Base-by-base conservation (phyloP, 306 rosid species). In the Quercus cerris region DNA sequence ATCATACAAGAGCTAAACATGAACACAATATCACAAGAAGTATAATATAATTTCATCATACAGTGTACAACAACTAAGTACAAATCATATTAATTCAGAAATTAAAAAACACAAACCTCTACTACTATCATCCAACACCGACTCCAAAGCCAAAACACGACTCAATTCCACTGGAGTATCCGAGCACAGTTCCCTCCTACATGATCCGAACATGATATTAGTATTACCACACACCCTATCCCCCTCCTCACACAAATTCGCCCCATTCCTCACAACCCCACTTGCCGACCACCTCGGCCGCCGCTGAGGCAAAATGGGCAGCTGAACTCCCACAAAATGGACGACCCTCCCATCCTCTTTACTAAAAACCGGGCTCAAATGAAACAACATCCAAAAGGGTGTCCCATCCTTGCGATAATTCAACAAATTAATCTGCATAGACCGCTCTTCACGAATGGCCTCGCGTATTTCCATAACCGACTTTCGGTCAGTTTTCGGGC, bases 331-430 rank as follows among this genome's bases (percentile, higher is more conserved):
- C 49, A 95, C 88, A 41, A 95, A 95, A 75, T 93, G 92, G 49
- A 85, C 82, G 49, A 93, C 90, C 69, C 81, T 76, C 14, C 97
- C 97, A 80, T 82, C 86, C 1, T 77, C 75, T 63, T 56, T 27
- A 31, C 85, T 59, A 56, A 93, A 95, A 69, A 95, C 94, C 33
- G 99, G 99, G 33, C 75, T 77, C 86, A 91, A 80, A 13, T 82
- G 86, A 76, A 95, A 87, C 74, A 95, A 70, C 82, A 91, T 86
- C 99, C 98, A 93, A 82, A 93, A 91, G 63, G 97, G 99, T 55
- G 86, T 83, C 61, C 99, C 93, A 9, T 93, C 98, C 55, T 87
- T 93, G 11, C 94, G 89, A 77, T 95, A 91, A 76, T 93, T 95
- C 84, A 95, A 75, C 85, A 95, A 62, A 74, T 78, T 88, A 51